Evolutionary conservation across 257 asterid species (phyloP).

Genomic region (Jacaranda copaia): DNA sequence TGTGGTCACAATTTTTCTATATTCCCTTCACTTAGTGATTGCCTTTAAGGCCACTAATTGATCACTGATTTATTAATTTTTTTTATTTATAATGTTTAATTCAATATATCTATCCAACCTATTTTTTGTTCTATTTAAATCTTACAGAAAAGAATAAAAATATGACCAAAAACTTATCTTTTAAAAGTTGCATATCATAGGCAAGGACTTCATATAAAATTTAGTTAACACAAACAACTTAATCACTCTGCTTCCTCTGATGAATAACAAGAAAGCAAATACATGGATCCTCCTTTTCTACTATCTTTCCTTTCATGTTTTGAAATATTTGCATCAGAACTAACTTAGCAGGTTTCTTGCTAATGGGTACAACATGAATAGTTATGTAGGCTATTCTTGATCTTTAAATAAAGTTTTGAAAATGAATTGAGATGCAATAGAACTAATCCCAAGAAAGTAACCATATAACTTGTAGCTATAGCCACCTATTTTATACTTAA

Average conservation of each 20-base stretch:
- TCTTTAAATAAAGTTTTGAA: background rate
- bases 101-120: too few relatives aligned
- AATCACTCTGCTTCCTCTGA: background rate
- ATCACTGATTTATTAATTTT: too few relatives aligned
- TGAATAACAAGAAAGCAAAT: background rate
- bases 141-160: too few relatives aligned
- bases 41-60: too few relatives aligned
- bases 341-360: too few relatives aligned
- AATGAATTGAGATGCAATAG: too few relatives aligned
- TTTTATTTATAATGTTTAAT: too few relatives aligned
- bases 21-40: too few relatives aligned
- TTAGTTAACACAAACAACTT: background rate
- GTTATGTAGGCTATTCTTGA: background rate
- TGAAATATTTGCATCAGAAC: background rate
- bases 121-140: too few relatives aligned
- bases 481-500: background rate
- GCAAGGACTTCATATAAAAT: background rate
- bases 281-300: conserved; percentile 13
- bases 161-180: conserved; percentile 14
- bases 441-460: background rate
- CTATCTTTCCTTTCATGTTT: background rate
- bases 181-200: background rate
- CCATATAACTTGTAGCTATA: background rate
- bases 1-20: too few relatives aligned
- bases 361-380: background rate